Evolutionary conservation across 441 rosid genomes (phyloP), one percentile per base, ranked within the genome.

Genomic region (Pelargonium myrrhifolium): DNA sequence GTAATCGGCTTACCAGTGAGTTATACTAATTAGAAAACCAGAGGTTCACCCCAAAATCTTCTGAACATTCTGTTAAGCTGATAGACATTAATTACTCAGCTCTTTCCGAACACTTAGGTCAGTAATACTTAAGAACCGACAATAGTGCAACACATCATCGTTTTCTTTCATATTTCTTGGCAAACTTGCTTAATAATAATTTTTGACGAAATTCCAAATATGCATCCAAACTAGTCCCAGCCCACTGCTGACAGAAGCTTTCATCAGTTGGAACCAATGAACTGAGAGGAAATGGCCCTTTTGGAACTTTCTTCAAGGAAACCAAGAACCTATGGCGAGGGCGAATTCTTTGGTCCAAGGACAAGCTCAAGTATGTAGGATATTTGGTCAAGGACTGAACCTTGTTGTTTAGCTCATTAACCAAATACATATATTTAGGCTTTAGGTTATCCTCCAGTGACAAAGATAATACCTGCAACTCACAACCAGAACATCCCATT

Each of bases 271-370:
- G 95, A 72, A 91, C 89, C 51, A 93, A 79, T 39, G 85, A 93
- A 73, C 95, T 78, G 18, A 93, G 85, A 70, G 99, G 99, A 78
- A 93, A 93, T 17, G 99, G 99, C 59, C 96, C 98, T 75, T 88
- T 85, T 8, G 92, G 89, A 67, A 88, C 98, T 79, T 90, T 93
- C 82, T 93, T 88, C 65, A 93, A 79, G 75, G 90, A 68, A 73
- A 93, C 91, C 82, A 90, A 81, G 86, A 88, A 93, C 64, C 77
- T 85, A 60, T 93, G 97, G 20, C 96, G 96, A 4, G 99, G 99
- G n/a, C 95, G 89, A 78, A 93, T 93, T 83, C 99, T 88, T 78
- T 91, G 95, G 64, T 89, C 89, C 78, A 93, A 67, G 35, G 99
- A 93, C 80, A 93, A 81, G 84, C 97, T 93, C 71, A 91, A 80